Percentiles rank a stretch among this genome's conserved stretches.
Conservation (phyloP, 768 basidiomycete genomes). For the Clavaria fumosa region DNA sequence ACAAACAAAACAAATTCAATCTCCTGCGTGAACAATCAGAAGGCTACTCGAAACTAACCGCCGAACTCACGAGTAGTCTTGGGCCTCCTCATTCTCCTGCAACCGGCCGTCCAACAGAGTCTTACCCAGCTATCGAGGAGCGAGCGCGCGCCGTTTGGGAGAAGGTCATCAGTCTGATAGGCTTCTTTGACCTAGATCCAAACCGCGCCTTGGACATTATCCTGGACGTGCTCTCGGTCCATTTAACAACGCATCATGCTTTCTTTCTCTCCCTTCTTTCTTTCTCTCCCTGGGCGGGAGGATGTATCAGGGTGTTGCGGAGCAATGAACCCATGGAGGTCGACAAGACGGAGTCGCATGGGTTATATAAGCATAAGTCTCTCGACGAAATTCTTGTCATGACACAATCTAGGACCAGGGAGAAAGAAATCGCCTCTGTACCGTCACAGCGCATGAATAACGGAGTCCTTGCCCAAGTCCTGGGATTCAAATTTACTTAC, state of each 20-base stretch:
- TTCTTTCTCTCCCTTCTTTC: constrained; percentile 84
- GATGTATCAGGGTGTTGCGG: constrained; percentile 22
- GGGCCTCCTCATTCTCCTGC: constrained; percentile 57
- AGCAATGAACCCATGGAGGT: constrained; percentile 20
- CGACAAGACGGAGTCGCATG: constrained; percentile 23
- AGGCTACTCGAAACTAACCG: constrained; percentile 86
- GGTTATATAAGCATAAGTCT: constrained; percentile 37
- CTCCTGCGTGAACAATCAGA: constrained; percentile 94
- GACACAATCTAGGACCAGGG: constrained; percentile 31
- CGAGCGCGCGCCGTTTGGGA: constrained; percentile 65
- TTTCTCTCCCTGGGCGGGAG: constrained; percentile 75
- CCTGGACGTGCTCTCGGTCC: constrained; percentile 76
- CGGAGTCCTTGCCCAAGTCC: constrained; percentile 70
- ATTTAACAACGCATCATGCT: constrained; percentile 66
- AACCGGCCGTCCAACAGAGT: constrained; percentile 53
- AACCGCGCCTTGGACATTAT: constrained; percentile 88
- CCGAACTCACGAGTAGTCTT: constrained; percentile 65
- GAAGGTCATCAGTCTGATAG: constrained; percentile 75
- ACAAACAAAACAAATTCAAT: constrained; percentile 98
- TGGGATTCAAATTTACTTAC: constrained; percentile 94
- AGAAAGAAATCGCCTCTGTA: constrained; percentile 6
- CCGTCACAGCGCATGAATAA: constrained; percentile 22
- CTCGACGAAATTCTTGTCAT: constrained; percentile 52
- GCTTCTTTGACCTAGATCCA: constrained; percentile 94
- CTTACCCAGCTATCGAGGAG: constrained; percentile 38